phyloP scores from a whole-genome alignment of 768 basidiomycete genomes.

The Pisolithus microcarpus region DNA sequence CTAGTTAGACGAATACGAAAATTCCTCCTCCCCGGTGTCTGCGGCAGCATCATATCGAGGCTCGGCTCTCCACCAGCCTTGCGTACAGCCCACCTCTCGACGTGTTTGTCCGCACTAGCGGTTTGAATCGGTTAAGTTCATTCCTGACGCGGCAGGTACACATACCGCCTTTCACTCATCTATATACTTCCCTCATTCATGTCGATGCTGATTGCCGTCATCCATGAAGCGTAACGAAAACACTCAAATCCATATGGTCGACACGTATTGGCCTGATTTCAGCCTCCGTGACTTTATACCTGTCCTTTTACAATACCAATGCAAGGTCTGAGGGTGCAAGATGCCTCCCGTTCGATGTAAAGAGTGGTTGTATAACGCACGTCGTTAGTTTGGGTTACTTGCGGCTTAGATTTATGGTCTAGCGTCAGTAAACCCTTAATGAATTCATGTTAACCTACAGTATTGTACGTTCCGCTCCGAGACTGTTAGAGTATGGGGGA shows the following conservation, averaged over 20 bases:
- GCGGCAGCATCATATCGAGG: slow-evolving; percentile 75
- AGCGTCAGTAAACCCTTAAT: no score
- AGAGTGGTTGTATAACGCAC: no score
- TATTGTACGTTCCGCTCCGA: no score
- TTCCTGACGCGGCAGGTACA: slow-evolving; percentile 94
- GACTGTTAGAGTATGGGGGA: no score
- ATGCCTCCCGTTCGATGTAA: no score
- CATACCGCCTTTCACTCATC: slow-evolving; percentile 1
- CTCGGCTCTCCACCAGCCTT: slow-evolving; percentile 55
- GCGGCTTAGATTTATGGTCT: no score
- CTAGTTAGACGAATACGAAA: no score
- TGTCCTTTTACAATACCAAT: slow-evolving; percentile 83
- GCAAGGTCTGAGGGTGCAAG: slow-evolving; percentile 43
- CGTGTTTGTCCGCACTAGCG: slow-evolving; percentile 85
- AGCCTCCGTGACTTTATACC: slow-evolving; percentile 81
- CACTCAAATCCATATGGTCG: no score
- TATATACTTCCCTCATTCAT: background rate
- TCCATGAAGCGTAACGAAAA: no score
- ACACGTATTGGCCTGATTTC: slow-evolving; percentile 89
- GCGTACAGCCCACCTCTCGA: slow-evolving; percentile 76
- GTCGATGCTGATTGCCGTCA: background rate
- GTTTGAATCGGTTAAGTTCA: slow-evolving; percentile 58
- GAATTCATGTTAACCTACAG: no score
- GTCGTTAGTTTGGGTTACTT: no score
- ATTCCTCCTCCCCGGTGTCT: slow-evolving; percentile 68